Evolutionary conservation across 345 rosid species (phyloP), one percentile per base, ranked within the genome.

Genomic region (Salix viminalis): DNA sequence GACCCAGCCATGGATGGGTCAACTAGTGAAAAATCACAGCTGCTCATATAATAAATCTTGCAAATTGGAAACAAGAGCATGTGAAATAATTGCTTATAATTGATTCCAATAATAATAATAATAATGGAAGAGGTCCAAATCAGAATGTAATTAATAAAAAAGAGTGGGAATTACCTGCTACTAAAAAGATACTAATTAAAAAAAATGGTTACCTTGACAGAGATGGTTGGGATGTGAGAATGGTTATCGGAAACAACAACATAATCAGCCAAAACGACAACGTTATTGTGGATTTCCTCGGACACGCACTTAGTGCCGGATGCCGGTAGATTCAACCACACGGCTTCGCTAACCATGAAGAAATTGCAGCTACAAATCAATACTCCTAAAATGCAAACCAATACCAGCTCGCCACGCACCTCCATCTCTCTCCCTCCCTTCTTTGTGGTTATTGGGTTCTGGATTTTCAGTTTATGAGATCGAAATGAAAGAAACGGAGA

Each of bases 241-340:
- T 87, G 89, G 21, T 88, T 88, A 12, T 89, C 87, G 37, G 94
- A 79, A 75, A 95, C 87, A 72, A 90, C 96, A 36, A 91, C 80
- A 76, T 91, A 95, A 67, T 93, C 98, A 26, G 89, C 90, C 81
- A 93, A 82, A 68, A 93, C 99, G 77, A 95, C 90, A 80, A 93
- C 88, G 82, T 91, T 89, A 83, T 78, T 87, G 77, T 89, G 96
- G 74, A 95, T 86, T 75, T 90, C 96, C 86, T 95, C 99, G 16
- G 96, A 95, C n/a, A 95, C 94, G 86, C 98, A 95, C 79, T 93
- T 95, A 41, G 93, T 89, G 34, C 92, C 93, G 4, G 91, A 10
- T 28, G 80, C 44, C 7, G 96, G 97, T 52, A 95, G n/a, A 73
- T 30, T 90, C 67, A 95, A 80, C 98, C 98, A 95, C n/a, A 95